These are phyloP conservation scores for Pistacia integerrima DNA, from an alignment of 345 rosid species.

Conservation along the genomic window DNA sequence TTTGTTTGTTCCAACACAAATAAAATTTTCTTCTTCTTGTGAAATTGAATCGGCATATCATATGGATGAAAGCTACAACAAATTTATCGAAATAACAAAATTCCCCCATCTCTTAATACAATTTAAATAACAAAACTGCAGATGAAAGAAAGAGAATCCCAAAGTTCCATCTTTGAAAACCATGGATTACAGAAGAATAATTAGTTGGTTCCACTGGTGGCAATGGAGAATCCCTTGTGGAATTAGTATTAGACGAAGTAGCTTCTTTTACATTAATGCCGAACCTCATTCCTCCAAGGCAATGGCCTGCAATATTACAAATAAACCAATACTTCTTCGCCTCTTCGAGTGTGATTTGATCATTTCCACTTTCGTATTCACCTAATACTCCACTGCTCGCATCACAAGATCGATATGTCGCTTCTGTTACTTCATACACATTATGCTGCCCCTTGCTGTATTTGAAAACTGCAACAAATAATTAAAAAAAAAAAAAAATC, in stretches of 20 bases:
- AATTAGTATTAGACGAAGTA: background rate
- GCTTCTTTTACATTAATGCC: conserved; percentile 27
- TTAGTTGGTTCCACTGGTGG: conserved; percentile 13
- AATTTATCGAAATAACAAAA: background rate
- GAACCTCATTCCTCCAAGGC: conserved; percentile 66
- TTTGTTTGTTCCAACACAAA: background rate
- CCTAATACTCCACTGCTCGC: conserved; percentile 48
- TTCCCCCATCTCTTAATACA: background rate
- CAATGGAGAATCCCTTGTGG: background rate
- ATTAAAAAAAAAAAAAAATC: background rate
- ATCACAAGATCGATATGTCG: conserved; percentile 43
- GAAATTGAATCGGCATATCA: background rate
- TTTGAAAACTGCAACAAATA: conserved; percentile 39
- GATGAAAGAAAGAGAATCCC: conserved; percentile 5
- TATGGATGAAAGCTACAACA: no score
- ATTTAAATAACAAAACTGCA: conserved; percentile 1
- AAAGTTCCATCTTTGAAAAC: conserved; percentile 12
- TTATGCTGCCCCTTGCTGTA: conserved; percentile 51
- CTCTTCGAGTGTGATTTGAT: conserved; percentile 34
- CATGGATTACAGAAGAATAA: background rate
- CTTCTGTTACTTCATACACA: conserved; percentile 43
- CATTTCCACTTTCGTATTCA: conserved; percentile 46
- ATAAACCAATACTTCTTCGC: conserved; percentile 55
- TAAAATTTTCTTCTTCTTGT: background rate
- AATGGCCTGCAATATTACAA: conserved; percentile 51